Conservation (phyloP, 805 yeast species). For the Pichia nakasei region DNA sequence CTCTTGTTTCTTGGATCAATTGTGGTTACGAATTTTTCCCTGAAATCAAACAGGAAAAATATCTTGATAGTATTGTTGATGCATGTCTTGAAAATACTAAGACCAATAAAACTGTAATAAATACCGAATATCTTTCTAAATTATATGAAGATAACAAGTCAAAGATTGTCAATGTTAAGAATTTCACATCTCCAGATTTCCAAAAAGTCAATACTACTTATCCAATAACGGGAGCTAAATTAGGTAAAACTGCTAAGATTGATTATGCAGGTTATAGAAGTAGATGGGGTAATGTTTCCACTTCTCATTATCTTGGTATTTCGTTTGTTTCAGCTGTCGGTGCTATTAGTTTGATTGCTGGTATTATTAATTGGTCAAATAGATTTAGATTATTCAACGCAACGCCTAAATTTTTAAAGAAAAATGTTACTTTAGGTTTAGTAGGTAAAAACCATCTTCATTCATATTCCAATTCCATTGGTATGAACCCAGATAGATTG, state of each 20-base stretch:
- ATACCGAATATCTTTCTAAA: background rate
- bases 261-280: slow-evolving; percentile 19
- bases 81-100: slow-evolving; percentile 10
- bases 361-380: slow-evolving; percentile 33
- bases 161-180: slow-evolving; percentile 22
- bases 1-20: slow-evolving; percentile 21
- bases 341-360: slow-evolving; percentile 32
- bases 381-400: slow-evolving; percentile 14
- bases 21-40: slow-evolving; percentile 16
- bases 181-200: slow-evolving; percentile 17
- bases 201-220: slow-evolving; percentile 23
- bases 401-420: slow-evolving; percentile 23
- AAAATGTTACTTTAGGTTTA: slow-evolving; percentile 18
- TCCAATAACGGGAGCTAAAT: slow-evolving; percentile 27
- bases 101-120: slow-evolving; percentile 13
- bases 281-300: slow-evolving; percentile 30
- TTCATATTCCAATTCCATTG: slow-evolving; percentile 9
- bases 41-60: background rate
- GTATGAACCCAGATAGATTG: slow-evolving; percentile 43
- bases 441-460: slow-evolving; percentile 16
- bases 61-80: slow-evolving; percentile 14
- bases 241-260: slow-evolving; percentile 18
- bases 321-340: slow-evolving; percentile 44
- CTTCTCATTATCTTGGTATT: slow-evolving; percentile 38
- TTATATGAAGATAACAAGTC: slow-evolving; percentile 29